Conservation (phyloP, 1,284 basidiomycete species). For the Trametes pubescens region DNA sequence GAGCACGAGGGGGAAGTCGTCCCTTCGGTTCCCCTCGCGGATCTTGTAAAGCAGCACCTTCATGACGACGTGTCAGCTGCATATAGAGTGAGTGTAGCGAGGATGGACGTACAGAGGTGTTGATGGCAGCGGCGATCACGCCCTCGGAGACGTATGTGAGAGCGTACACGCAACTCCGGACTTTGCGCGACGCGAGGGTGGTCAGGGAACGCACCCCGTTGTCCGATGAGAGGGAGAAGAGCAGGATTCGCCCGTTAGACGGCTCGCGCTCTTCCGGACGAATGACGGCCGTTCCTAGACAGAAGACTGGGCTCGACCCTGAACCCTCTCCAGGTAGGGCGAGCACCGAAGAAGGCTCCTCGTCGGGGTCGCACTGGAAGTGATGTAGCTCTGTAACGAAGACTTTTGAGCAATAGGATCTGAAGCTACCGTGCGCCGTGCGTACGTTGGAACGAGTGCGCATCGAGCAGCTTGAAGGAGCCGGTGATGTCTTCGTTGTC, state of each 20-base stretch:
- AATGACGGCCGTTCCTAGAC: conserved; percentile 66
- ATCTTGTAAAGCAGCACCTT: conserved; percentile 56
- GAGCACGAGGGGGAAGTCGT: conserved; percentile 41
- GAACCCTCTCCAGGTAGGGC: conserved; percentile 46
- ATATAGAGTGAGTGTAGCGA: neutral
- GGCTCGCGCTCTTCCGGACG: conserved; percentile 64
- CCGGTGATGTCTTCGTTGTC: conserved; percentile 58
- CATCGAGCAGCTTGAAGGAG: conserved; percentile 74
- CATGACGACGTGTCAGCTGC: conserved; percentile 37
- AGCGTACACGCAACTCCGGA: conserved; percentile 70
- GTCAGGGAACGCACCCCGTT: conserved; percentile 40
- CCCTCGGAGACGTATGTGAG: conserved; percentile 53
- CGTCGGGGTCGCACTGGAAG: conserved; percentile 59
- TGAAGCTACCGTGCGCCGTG: conserved; percentile 2
- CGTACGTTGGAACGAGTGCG: conserved; percentile 71
- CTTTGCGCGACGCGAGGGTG: conserved; percentile 40
- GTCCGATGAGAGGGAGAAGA: conserved; percentile 52
- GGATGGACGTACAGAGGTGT: conserved; percentile 68
- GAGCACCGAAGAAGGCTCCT: conserved; percentile 68
- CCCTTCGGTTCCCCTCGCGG: conserved; percentile 11
- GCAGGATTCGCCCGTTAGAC: conserved; percentile 61
- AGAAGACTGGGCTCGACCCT: conserved; percentile 54
- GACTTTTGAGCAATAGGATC: conserved; percentile 7
- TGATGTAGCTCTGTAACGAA: conserved; percentile 56
- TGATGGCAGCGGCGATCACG: conserved; percentile 73